Conservation (phyloP, 306 rosid genomes). For the Quillaja saponaria region DNA sequence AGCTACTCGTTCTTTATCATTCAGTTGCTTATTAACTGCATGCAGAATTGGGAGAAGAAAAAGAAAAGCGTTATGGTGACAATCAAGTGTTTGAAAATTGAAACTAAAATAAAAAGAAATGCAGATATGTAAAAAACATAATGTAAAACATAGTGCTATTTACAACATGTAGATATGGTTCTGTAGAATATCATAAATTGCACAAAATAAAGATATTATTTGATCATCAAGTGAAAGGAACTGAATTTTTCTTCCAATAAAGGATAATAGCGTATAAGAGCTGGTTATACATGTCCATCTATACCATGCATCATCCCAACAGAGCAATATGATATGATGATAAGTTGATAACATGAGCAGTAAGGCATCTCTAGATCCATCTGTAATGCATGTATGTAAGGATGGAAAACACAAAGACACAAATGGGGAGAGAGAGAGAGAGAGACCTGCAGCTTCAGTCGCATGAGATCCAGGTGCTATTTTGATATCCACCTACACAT, state of each 20-base stretch:
- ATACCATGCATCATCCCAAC: slow-evolving; percentile 19
- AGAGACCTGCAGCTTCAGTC: slow-evolving; percentile 78
- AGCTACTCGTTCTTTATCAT: slow-evolving; percentile 91
- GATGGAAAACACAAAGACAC: not conserved
- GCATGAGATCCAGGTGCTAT: slow-evolving; percentile 97
- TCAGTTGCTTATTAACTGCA: slow-evolving; percentile 93
- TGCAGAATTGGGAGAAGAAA: not conserved
- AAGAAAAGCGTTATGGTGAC: not conserved
- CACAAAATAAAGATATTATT: not conserved
- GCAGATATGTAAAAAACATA: slow-evolving; percentile 4
- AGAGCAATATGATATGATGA: not conserved
- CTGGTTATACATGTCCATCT: not conserved
- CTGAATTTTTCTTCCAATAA: not conserved
- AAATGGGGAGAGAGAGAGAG: slow-evolving; percentile 20
- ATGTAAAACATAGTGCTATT: not conserved
- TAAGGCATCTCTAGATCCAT: not conserved
- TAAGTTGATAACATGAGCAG: slow-evolving; percentile 10
- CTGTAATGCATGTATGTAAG: not conserved
- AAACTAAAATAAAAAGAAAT: too few relatives aligned
- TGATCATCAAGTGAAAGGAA: slow-evolving; percentile 21
- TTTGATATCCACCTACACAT: slow-evolving; percentile 81
- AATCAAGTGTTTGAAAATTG: not conserved
- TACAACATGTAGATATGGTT: not conserved
- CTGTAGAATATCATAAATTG: not conserved
- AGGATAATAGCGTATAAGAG: too few relatives aligned